Evolutionary conservation across 306 rosid species (phyloP).

Genomic region (Malus domestica): ASM211411v1 NC_041793.1:28937001-28937500

Average conservation of each 20-base stretch:
- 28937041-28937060: background rate
- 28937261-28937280: slow-evolving; percentile 66
- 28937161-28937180: slow-evolving; percentile 73
- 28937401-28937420: background rate
- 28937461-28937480: background rate
- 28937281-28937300: slow-evolving; percentile 61
- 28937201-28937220: slow-evolving; percentile 48
- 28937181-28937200: slow-evolving; percentile 83
- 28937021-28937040: background rate
- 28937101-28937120: slow-evolving; percentile 43
- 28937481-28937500: background rate
- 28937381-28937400: background rate
- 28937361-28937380: background rate
- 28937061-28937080: background rate
- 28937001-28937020: slow-evolving; percentile 7
- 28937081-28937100: background rate
- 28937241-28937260: slow-evolving; percentile 38
- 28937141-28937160: slow-evolving; percentile 96
- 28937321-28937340: slow-evolving; percentile 64
- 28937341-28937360: background rate
- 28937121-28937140: slow-evolving; percentile 48
- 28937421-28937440: background rate
- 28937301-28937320: slow-evolving; percentile 80
- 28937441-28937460: background rate
- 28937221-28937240: slow-evolving; percentile 44